Percentiles rank a stretch among this genome's conserved stretches.
phyloP scores from a whole-genome alignment of 352 stramenopile genomes.

The Elongisporangium anandrum region DNA sequence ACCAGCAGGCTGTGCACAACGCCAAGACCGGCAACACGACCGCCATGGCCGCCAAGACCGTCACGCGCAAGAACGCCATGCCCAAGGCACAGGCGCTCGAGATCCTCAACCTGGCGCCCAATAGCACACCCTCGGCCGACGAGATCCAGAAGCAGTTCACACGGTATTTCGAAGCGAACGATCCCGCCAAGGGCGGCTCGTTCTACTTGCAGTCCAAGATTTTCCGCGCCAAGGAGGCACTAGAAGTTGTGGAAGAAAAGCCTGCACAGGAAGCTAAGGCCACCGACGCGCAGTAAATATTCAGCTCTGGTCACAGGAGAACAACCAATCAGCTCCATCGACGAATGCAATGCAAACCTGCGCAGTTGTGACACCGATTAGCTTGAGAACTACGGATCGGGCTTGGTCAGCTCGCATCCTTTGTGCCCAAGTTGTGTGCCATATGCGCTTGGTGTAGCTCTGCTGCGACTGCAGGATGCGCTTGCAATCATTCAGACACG shows the following conservation, averaged over 20 bases:
- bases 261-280: slow-evolving; percentile 2
- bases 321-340: not conserved
- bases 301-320: not conserved
- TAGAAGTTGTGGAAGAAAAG: slow-evolving; percentile 35
- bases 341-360: not conserved
- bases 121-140: slow-evolving; percentile 34
- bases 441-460: not conserved
- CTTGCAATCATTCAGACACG: not conserved
- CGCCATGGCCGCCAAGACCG: slow-evolving; percentile 58
- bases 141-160: slow-evolving; percentile 85
- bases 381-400: not conserved
- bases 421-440: not conserved
- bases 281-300: not conserved
- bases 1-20: slow-evolving; percentile 86
- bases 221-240: slow-evolving; percentile 86
- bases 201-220: slow-evolving; percentile 94
- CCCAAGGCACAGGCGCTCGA: slow-evolving; percentile 65
- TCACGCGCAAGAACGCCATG: slow-evolving; percentile 78
- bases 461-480: not conserved
- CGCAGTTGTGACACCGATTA: no score
- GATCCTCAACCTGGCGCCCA: slow-evolving; percentile 79
- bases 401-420: not conserved
- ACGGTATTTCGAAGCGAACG: slow-evolving; percentile 86
- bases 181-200: slow-evolving; percentile 86
- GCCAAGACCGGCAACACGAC: slow-evolving; percentile 72